phyloP scores from a whole-genome alignment of 805 yeast genomes.

The Monosporozyma solicola region DNA sequence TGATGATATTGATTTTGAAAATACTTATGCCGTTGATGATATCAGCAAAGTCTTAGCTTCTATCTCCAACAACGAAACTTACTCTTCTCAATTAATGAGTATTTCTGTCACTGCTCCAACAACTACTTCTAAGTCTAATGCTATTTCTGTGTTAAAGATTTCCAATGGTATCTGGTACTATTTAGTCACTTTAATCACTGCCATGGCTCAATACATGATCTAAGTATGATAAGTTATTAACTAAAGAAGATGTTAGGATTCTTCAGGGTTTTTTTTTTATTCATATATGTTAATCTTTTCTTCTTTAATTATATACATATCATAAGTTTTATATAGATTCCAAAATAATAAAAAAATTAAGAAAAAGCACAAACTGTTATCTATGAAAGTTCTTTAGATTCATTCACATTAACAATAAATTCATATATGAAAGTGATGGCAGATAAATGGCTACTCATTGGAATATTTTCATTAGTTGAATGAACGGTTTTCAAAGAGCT shows the following conservation, averaged over 20 bases:
- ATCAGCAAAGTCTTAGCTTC: slow-evolving; percentile 39
- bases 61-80: slow-evolving; percentile 23
- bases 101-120: slow-evolving; percentile 33
- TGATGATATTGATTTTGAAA: slow-evolving; percentile 42
- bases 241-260: background rate
- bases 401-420: slow-evolving; percentile 31
- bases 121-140: slow-evolving; percentile 19
- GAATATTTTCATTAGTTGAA: slow-evolving; percentile 54
- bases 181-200: slow-evolving; percentile 16
- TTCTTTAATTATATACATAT: background rate
- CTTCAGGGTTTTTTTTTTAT: background rate
- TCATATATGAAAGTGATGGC: slow-evolving; percentile 48
- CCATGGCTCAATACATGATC: slow-evolving; percentile 17
- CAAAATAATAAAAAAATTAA: too few relatives aligned
- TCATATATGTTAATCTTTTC: background rate
- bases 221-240: slow-evolving; percentile 2
- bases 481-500: slow-evolving; percentile 35
- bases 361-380: background rate
- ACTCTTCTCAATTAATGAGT: slow-evolving; percentile 25
- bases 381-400: slow-evolving; percentile 3
- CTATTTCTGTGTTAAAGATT: slow-evolving; percentile 11
- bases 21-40: slow-evolving; percentile 36
- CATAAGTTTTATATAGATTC: background rate
- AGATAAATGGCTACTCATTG: slow-evolving; percentile 51
- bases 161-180: slow-evolving; percentile 22